Percentiles rank a stretch among this genome's conserved stretches.
Conservation (phyloP, 192 early-diverging fungal species). For the Piromyces finnis region DNA sequence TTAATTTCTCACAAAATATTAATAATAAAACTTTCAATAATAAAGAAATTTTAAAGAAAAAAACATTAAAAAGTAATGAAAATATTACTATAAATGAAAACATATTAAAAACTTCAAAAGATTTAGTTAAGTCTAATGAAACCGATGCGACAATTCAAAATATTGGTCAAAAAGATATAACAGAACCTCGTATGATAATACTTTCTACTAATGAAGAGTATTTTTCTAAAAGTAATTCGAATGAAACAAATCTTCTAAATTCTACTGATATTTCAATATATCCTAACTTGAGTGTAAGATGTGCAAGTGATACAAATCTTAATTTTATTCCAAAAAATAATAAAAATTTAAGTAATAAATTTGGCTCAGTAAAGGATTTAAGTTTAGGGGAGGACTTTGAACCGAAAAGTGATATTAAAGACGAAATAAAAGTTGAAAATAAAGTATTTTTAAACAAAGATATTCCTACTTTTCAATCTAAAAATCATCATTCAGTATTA, state of each 20-base stretch:
- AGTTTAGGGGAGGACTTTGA: background rate
- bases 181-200: background rate
- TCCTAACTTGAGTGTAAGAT: background rate
- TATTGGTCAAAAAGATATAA: background rate
- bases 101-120: background rate
- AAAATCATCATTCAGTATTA: too few relatives aligned
- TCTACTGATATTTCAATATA: background rate
- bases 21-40: background rate
- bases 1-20: background rate
- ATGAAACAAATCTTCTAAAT: background rate
- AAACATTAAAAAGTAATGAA: too few relatives aligned
- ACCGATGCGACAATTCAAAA: background rate
- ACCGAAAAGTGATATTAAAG: too few relatives aligned
- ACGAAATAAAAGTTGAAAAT: too few relatives aligned
- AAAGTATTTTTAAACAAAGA: too few relatives aligned
- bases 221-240: background rate
- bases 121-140: too few relatives aligned
- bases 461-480: too few relatives aligned
- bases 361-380: background rate
- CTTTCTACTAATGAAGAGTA: too few relatives aligned
- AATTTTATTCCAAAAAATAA: background rate
- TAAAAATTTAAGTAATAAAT: background rate
- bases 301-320: background rate
- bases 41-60: background rate
- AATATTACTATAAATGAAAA: background rate